phyloP scores from a whole-genome alignment of 805 yeast species.

The Hyphopichia homilentoma region DNA sequence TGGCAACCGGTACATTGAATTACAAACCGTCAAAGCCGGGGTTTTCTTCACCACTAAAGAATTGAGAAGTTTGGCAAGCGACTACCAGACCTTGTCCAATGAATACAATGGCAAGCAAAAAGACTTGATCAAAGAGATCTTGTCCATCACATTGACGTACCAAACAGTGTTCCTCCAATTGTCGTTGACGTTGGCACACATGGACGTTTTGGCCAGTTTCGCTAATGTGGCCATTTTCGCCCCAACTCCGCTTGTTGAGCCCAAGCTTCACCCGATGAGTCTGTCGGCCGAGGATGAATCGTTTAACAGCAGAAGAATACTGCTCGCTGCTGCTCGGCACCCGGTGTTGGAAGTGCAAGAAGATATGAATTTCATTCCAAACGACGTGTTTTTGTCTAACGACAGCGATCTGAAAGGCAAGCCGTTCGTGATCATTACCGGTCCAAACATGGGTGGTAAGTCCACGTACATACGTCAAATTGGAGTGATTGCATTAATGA shows the following conservation, averaged over 20 bases:
- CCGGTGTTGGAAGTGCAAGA: slow-evolving; percentile 94
- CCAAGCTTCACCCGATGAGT: slow-evolving; percentile 58
- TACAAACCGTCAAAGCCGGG: slow-evolving; percentile 93
- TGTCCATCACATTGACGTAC: slow-evolving; percentile 77
- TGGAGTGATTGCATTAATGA: slow-evolving; percentile 83
- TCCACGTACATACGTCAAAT: slow-evolving; percentile 88
- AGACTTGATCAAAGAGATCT: slow-evolving; percentile 76
- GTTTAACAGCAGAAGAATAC: slow-evolving; percentile 41
- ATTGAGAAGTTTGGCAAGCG: slow-evolving; percentile 56
- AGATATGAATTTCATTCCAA: slow-evolving; percentile 84
- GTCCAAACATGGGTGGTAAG: slow-evolving; percentile 98
- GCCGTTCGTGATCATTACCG: slow-evolving; percentile 84
- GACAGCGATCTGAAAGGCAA: slow-evolving; percentile 31
- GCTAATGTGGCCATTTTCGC: slow-evolving; percentile 80
- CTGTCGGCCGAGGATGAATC: slow-evolving; percentile 16
- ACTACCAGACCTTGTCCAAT: slow-evolving; percentile 54
- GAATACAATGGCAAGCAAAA: slow-evolving; percentile 76
- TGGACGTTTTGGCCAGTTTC: slow-evolving; percentile 83
- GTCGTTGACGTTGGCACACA: slow-evolving; percentile 58
- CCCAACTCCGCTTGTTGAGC: slow-evolving; percentile 75
- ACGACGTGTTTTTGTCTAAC: slow-evolving; percentile 70
- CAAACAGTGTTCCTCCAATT: slow-evolving; percentile 71
- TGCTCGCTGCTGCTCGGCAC: slow-evolving; percentile 78
- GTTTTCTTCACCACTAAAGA: slow-evolving; percentile 79
- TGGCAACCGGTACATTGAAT: slow-evolving; percentile 59